phyloP scores from a whole-genome alignment of 768 basidiomycete genomes.

The Chalciporus pseudorubinellus region DNA sequence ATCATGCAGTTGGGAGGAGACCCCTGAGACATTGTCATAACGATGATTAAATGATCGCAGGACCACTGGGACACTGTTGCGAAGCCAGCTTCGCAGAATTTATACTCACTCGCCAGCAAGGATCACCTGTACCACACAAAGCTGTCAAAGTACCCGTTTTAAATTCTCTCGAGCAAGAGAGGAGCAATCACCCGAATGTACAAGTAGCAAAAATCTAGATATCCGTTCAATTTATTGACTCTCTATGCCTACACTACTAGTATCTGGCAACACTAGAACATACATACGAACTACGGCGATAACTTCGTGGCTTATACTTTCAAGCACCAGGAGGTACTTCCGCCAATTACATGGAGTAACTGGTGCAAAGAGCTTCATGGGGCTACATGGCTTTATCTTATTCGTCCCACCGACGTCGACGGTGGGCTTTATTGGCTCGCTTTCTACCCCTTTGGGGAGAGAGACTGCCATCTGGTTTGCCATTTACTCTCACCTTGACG shows the following conservation, averaged over 20 bases:
- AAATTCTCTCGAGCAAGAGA: neutral
- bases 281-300: constrained; percentile 35
- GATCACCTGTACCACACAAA: constrained; percentile 15
- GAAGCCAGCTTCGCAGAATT: neutral
- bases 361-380: no score
- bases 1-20: neutral
- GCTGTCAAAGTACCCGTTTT: constrained; percentile 5
- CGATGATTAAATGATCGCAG: no score
- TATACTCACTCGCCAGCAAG: constrained; percentile 14
- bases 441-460: constrained; percentile 56
- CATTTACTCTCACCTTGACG: constrained; percentile 69
- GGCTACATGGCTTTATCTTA: constrained; percentile 66
- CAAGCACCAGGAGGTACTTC: constrained; percentile 57
- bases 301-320: constrained; percentile 75
- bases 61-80: constrained; percentile 10
- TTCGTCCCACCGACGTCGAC: constrained; percentile 71
- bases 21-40: no score
- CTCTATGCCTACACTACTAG: no score
- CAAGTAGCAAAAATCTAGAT: no score
- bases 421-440: no score
- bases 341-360: no score
- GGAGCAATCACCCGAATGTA: no score
- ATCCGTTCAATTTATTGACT: no score
- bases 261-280: no score
- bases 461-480: constrained; percentile 63